A percentile compares a stretch with the other conserved stretches of the same genome.
Evolutionary conservation across 2,329 filamentous ascomycete species (phyloP).

Genomic region (Cercospora zeae-maydis): DNA sequence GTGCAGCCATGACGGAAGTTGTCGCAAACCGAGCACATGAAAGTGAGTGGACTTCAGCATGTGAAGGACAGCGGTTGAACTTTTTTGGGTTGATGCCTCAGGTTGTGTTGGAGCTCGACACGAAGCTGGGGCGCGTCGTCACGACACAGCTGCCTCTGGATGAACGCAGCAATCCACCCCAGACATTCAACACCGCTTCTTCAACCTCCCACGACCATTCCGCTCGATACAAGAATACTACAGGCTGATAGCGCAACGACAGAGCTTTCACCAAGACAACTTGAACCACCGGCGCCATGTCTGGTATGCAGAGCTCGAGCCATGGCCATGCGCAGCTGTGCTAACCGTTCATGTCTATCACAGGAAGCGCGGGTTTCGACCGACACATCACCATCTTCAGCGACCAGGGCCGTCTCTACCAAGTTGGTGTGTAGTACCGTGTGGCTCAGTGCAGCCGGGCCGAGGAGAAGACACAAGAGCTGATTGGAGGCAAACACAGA

Average conservation of each 20-base stretch:
- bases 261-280: neutral
- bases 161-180: constrained; percentile 2
- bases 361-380: constrained; percentile 87
- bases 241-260: neutral
- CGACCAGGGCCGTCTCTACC: constrained; percentile 94
- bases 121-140: constrained; percentile 8
- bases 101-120: constrained; percentile 1
- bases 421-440: constrained; percentile 77
- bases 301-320: constrained; percentile 26
- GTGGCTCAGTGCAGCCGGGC: neutral
- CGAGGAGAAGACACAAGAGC: constrained; percentile 11
- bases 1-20: constrained; percentile 2
- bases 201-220: neutral
- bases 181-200: neutral
- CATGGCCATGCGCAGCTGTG: constrained; percentile 11
- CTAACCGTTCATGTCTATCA: constrained; percentile 19
- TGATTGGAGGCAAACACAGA: constrained; percentile 54
- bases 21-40: neutral
- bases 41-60: neutral
- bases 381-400: constrained; percentile 99
- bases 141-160: constrained; percentile 6
- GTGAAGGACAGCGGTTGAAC: constrained; percentile 1
- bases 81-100: constrained; percentile 10
- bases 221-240: neutral
- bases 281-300: constrained; percentile 29